Evolutionary conservation across 257 asterid genomes (phyloP).

Genomic region (Euphrasia confusa): DNA sequence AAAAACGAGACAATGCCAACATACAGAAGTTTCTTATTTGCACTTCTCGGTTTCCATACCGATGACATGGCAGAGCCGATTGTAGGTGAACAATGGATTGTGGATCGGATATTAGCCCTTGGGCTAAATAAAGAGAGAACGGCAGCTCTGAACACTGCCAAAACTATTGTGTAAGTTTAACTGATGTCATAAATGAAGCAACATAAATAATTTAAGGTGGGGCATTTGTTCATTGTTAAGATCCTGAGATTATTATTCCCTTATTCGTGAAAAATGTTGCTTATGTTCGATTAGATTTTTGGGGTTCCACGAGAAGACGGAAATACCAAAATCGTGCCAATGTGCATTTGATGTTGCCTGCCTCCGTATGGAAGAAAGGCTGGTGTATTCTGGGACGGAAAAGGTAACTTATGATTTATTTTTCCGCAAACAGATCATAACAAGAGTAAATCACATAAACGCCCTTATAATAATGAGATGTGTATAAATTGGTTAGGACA

Average conservation of each 20-base stretch:
- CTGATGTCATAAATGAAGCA: slow-evolving; percentile 4
- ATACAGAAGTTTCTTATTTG: slow-evolving; percentile 35
- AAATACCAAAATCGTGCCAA: slow-evolving; percentile 59
- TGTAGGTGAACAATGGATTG: slow-evolving; percentile 50
- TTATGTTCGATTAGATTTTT: slow-evolving; percentile 43
- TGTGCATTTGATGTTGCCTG: slow-evolving; percentile 71
- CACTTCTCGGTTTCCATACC: slow-evolving; percentile 36
- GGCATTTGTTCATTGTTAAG: background rate
- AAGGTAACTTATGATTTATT: slow-evolving; percentile 36
- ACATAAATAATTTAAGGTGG: background rate
- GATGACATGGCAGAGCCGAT: slow-evolving; percentile 26
- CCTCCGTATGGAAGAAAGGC: slow-evolving; percentile 73
- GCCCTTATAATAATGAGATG: background rate
- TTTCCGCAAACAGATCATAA: background rate
- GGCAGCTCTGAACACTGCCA: slow-evolving; percentile 60
- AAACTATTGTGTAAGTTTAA: slow-evolving; percentile 71
- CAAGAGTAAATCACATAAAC: background rate
- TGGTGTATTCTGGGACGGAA: slow-evolving; percentile 63
- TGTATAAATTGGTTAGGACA: slow-evolving; percentile 46
- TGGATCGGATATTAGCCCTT: slow-evolving; percentile 48
- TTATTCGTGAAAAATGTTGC: slow-evolving; percentile 1
- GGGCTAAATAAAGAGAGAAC: slow-evolving; percentile 53
- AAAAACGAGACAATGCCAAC: slow-evolving; percentile 49
- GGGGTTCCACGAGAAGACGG: slow-evolving; percentile 62
- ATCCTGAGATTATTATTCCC: background rate